Evolutionary conservation across 345 rosid species (phyloP).

Genomic region (Toxicodendron radicans): DNA sequence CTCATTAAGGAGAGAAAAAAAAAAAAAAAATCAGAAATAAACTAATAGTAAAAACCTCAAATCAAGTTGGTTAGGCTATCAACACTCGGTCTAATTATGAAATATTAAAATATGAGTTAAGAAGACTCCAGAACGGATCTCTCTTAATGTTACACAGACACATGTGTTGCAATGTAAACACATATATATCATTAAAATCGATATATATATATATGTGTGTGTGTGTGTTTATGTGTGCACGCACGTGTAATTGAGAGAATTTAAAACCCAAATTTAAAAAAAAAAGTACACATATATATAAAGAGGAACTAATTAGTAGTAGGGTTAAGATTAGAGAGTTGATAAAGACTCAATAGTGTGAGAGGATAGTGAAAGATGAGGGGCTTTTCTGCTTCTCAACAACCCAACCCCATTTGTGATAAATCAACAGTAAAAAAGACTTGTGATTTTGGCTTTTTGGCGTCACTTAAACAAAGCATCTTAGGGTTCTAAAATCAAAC

Average conservation of each 20-base stretch:
- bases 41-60: no score
- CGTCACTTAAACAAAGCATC: conserved; percentile 30
- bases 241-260: neutral
- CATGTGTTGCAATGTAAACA: no score
- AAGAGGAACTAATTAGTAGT: neutral
- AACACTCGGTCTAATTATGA: no score
- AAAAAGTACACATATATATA: neutral
- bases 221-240: neutral
- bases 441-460: conserved; percentile 28
- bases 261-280: neutral
- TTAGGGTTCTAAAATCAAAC: conserved; percentile 36
- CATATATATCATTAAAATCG: no score
- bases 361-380: conserved; percentile 34
- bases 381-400: conserved; percentile 58
- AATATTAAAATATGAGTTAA: no score
- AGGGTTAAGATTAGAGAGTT: conserved; percentile 30
- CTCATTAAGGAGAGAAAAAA: no score
- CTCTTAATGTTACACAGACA: no score
- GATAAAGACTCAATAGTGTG: conserved; percentile 29
- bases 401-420: conserved; percentile 65
- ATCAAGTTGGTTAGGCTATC: no score
- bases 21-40: no score
- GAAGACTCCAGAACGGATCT: no score
- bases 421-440: conserved; percentile 21
- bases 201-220: no score